These are phyloP conservation scores for Jatropha curcas DNA, from an alignment of 345 rosid genomes.

Conservation along the genomic window DNA sequence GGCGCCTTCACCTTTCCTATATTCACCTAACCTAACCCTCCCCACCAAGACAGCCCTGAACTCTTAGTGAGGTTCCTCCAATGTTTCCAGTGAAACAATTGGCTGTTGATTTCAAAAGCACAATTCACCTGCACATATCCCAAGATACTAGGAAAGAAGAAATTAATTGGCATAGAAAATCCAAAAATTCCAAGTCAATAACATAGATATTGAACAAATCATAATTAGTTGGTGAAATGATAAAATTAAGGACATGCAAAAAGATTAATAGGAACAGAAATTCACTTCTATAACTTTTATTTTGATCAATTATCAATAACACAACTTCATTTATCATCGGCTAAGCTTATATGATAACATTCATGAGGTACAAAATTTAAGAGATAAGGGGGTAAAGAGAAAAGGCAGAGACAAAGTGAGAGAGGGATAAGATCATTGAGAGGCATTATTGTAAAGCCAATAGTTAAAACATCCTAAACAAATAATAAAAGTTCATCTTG, in stretches of 20 bases:
- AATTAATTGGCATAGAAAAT: no score
- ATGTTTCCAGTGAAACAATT: slow-evolving; percentile 4
- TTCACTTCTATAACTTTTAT: not conserved
- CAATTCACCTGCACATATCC: slow-evolving; percentile 35
- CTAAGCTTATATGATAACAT: no score
- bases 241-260: not conserved
- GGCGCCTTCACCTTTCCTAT: slow-evolving; percentile 42
- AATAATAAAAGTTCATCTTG: not conserved
- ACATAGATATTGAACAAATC: not conserved
- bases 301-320: not conserved
- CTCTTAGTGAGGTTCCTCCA: slow-evolving; percentile 12
- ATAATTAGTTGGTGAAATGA: no score
- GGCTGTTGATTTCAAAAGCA: slow-evolving; percentile 24
- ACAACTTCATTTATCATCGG: not conserved
- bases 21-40: slow-evolving; percentile 41
- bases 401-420: not conserved
- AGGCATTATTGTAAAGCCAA: not conserved
- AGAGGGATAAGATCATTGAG: not conserved
- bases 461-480: not conserved
- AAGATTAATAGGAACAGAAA: not conserved
- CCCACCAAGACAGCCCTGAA: slow-evolving; percentile 28
- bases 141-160: no score
- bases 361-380: no score
- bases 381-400: not conserved
- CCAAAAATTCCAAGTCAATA: not conserved